Base-by-base conservation (phyloP, 768 basidiomycete genomes). In the Podaxis sp. region DNA sequence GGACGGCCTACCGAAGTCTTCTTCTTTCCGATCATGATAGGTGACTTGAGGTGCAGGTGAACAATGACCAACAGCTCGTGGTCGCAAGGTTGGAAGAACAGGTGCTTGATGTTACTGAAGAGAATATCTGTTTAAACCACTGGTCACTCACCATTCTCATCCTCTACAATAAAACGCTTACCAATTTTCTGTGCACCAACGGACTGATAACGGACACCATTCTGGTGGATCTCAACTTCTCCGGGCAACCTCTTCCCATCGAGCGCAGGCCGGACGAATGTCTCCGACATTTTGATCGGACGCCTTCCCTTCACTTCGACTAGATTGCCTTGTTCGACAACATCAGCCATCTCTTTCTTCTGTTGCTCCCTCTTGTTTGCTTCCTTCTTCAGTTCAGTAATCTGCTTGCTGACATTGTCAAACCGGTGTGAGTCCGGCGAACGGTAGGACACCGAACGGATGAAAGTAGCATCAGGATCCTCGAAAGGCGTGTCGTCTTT, bases 401-500 rank as follows among this genome's bases (percentile, higher is more conserved):
- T 98, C 69, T 93, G 90, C 73, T 91, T 96, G 72, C 85, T 90
- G 24, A 98, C 84, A 63, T 82, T 85, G 69, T 96, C 90, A 69
- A 98, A 94, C 47, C 96, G 94, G 67, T 91, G 89, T 8, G 85
- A 85, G 67, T 99, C 96, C 7, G 88, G 82, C 11, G 94, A 95
- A 37, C 96, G 91, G 75, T 96, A 98, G 0, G 94, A 93, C 52
- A 96, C 85, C 1, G 95, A 97, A 62, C 96, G 93, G 68, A 99
- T 88, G 69, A 98, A 99, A 5, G 94, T 97, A 2, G 96, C 87
- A 64, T 96, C 93, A 4, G 96, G 93, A 71, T 98, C 93, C 75
- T 98, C 97, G 68, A 98, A 96, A 0, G 95, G 95, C 91, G 94
- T 98, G 66, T 98, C 97, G 72, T 99, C 97, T 77, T 99, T 98